phyloP scores from a whole-genome alignment of 352 stramenopile genomes.

The Phytophthora agathidicida region DNA sequence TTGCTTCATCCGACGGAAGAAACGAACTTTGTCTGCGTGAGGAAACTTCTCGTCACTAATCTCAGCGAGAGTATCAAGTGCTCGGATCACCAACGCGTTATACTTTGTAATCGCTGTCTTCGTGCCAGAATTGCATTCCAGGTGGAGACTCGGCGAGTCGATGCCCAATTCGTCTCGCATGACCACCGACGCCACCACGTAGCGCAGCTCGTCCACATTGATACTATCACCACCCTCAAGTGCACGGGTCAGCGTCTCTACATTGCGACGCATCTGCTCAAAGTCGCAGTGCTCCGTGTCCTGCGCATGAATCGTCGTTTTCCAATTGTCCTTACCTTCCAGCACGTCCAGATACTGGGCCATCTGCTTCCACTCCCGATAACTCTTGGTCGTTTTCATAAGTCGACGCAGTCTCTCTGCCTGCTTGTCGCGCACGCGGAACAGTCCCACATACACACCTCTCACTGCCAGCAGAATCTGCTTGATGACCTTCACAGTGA shows the following conservation, averaged over 20 bases:
- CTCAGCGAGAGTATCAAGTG: slow-evolving; percentile 48
- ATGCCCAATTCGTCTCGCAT: slow-evolving; percentile 73
- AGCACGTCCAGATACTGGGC: slow-evolving; percentile 63
- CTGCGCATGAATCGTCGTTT: slow-evolving; percentile 43
- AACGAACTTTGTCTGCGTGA: slow-evolving; percentile 46
- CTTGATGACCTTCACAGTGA: slow-evolving; percentile 59
- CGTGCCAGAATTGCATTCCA: slow-evolving; percentile 63
- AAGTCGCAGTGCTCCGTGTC: slow-evolving; percentile 74
- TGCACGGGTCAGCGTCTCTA: slow-evolving; percentile 37
- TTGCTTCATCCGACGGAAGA: slow-evolving; percentile 69
- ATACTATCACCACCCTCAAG: slow-evolving; percentile 31
- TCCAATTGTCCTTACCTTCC: slow-evolving; percentile 70
- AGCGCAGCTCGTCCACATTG: slow-evolving; percentile 60
- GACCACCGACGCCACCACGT: slow-evolving; percentile 63
- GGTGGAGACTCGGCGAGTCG: slow-evolving; percentile 57
- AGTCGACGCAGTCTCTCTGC: slow-evolving; percentile 56
- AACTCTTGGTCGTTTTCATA: slow-evolving; percentile 66
- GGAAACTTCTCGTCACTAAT: slow-evolving; percentile 41
- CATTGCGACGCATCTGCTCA: slow-evolving; percentile 49
- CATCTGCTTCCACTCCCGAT: slow-evolving; percentile 69
- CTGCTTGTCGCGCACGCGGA: slow-evolving; percentile 54
- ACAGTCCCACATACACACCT: slow-evolving; percentile 39
- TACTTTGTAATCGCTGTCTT: slow-evolving; percentile 68
- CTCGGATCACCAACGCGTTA: slow-evolving; percentile 46
- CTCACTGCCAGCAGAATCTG: slow-evolving; percentile 32